Percentiles rank a stretch among this genome's conserved stretches.
Evolutionary conservation across 352 stramenopile species (phyloP).

Genomic region (Globisporangium yorkense): DNA sequence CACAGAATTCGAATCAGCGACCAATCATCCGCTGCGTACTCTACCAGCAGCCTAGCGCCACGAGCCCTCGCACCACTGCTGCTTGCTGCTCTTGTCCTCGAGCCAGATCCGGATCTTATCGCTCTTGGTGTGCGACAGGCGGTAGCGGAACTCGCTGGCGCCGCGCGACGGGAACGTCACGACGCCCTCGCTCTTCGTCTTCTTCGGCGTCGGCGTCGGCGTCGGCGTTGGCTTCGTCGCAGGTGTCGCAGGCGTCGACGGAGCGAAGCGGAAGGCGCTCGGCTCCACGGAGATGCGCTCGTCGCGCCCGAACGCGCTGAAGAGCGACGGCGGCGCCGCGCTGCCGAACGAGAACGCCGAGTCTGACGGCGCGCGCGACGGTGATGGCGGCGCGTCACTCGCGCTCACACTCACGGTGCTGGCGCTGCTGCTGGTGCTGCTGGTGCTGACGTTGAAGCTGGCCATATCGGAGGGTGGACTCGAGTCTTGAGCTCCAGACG

Average conservation of each 20-base stretch:
- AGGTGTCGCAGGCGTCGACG: not conserved
- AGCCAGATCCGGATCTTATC: constrained; percentile 1
- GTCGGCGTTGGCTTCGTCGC: not conserved
- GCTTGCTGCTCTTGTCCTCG: constrained; percentile 4
- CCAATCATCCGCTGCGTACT: not conserved
- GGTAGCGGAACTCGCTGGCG: constrained; percentile 3
- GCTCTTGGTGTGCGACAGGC: not conserved
- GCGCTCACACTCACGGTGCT: not conserved
- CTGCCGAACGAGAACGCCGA: not conserved
- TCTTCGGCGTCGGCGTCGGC: not conserved
- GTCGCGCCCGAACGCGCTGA: not conserved
- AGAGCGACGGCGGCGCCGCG: not conserved
- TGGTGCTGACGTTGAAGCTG: not conserved
- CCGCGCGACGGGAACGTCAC: constrained; percentile 1
- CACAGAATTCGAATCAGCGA: not conserved
- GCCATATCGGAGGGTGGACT: not conserved
- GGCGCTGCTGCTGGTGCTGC: not conserved
- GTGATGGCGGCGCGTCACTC: not conserved
- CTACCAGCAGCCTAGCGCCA: no score
- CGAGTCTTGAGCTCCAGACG: not conserved
- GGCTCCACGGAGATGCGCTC: no score
- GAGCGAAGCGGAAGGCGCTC: no score
- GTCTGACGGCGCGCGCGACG: not conserved
- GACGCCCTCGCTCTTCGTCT: constrained; percentile 8
- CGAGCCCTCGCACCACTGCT: not conserved